Evolutionary conservation across 2,329 filamentous ascomycete species (phyloP), one percentile per base, ranked within the genome.

Genomic region (Colletotrichum paranaense): DNA sequence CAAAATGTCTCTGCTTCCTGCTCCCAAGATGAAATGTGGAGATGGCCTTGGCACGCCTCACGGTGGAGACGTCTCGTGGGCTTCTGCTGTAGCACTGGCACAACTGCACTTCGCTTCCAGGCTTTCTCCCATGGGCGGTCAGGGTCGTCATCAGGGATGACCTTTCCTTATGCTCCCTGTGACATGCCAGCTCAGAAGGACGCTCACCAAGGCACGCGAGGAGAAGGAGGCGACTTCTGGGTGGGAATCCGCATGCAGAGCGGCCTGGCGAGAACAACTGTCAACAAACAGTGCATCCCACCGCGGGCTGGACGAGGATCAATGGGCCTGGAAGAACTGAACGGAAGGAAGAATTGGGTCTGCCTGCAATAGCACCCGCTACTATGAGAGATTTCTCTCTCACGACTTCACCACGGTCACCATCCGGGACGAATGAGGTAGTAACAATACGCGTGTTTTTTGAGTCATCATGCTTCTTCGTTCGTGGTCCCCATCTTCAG

Each of bases 21-120:
- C 30, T 66, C 56, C 66, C 52, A 73, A 69, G 69, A 73, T 73
- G 69, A 73, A 57, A 73, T 73, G 28, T 74, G 73, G 73, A 52
- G 1, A 14, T 4, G 9, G 3, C 19, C 69, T 74, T 74, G 64
- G 73, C 73, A 19, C 52, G 57, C 52, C 62, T 71, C 62, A 32
- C 32, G 12, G 65, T 62, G 70, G 70, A 69, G 58, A 59, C 52
- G 58, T 35, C 57, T 57, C 38, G 65, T 69, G 68, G 58, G 62
- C 42, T 46, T 38, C 42, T 63, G 65, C 52, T 46, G 28, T 57
- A 57, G 52, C 49, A 74, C 62, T 72, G 59, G 68, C 32, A 35
- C 32, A 35, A 35, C 32, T 12, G 32, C 11, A 35, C 49, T 32
- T 63, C 65, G 46, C 58, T 60, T 69, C 28, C 38, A 42, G 38